Evolutionary conservation across 805 yeast genomes (phyloP), one percentile per base, ranked within the genome.

Genomic region (Priceomyces castillae): DNA sequence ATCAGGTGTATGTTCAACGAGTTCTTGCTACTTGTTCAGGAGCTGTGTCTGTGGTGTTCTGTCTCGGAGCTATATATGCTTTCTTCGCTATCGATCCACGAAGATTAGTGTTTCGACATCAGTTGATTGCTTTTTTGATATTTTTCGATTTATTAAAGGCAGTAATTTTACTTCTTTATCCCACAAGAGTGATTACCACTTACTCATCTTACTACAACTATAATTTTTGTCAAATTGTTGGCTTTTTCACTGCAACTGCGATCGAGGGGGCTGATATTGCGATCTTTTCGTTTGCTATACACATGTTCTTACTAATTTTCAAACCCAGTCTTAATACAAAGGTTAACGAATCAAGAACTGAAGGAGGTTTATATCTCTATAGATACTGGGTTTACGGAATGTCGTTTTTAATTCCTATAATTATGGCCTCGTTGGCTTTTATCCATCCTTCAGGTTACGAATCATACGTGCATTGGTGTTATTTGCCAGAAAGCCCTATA

Each of bases 231-330:
- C 79, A 82, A 55, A 77, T 80, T 3, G 74, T 84, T 28, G 96
- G 96, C 2, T 89, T 86, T 71, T 81, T 87, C 62, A 85, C 95
- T 1, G 86, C 90, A 2, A 73, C 82, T 31, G 75, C 88, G 17
- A 84, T 86, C 11, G 95, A 87, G 62, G 95, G 95, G 16, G 89
- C 90, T 1, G 97, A 90, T 62, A 57, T 88, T 28, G 90, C 94
- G 14, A 90, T 89, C 41, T 67, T 88, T 25, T 75, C 84, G 28
- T 85, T 90, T 64, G 96, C 97, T 1, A 64, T 89, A 12, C 96
- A 90, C 63, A 84, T 92, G 7, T 87, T 81, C 20, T 57, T 89
- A 34, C 65, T 88, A 23, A 84, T 90, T 3, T 86, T 87, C 61
- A 68, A 71, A 46, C 88, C 92, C 1, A 71, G 69, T 22, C 55